Base-by-base conservation (phyloP, 2,329 filamentous ascomycete genomes). In the Beauveria pseudobassiana region DNA sequence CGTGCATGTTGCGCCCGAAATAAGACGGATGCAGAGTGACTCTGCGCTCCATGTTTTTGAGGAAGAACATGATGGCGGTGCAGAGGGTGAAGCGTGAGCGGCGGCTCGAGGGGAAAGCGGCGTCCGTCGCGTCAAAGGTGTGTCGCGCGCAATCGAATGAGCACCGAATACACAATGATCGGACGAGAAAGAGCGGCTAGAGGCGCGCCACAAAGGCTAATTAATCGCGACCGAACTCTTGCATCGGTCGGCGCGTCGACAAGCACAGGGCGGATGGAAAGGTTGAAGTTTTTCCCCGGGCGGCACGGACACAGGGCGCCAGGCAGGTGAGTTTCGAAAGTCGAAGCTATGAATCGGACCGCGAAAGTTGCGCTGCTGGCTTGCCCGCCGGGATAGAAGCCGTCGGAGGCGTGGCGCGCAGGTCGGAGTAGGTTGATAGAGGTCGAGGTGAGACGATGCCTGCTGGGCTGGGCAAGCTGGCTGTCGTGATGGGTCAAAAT, bases 21-120 rank as follows among this genome's bases (percentile, higher is more conserved):
- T 96, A 99, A 14, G 93, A 98, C 30, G 95, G 95, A 73, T 99
- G 95, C 71, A 99, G 85, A 68, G 91, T 93, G 70, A 98, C 93
- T 72, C 91, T 89, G 73, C 93, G 92, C 78, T 96, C 92, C 76
- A 98, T 88, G 73, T 96, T 93, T 77, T 96, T 91, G 67, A 99
- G 90, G 80, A 99, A 99, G 77, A 98, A 99, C 95, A 99, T 99
- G 69, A 65, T 78, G 76, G 65, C 45, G 55, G 30, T 40, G 8
- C 22, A 20, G 14, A 40, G 24, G 16, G 9, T 6, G 16, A 46
- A 14, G 53, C 14, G 40, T 28, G 5, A 24, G 12, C 9, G 55
- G 22, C 22, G 30, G 20, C 42, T 40, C 16, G 34, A 38, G 22
- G 10, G 8, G 59, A 64, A 22, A 57, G 28, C 63, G 62, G 42